These are phyloP conservation scores for Sporothrix phasma DNA, from an alignment of 2,329 filamentous ascomycete species.

Conservation along the genomic window DNA sequence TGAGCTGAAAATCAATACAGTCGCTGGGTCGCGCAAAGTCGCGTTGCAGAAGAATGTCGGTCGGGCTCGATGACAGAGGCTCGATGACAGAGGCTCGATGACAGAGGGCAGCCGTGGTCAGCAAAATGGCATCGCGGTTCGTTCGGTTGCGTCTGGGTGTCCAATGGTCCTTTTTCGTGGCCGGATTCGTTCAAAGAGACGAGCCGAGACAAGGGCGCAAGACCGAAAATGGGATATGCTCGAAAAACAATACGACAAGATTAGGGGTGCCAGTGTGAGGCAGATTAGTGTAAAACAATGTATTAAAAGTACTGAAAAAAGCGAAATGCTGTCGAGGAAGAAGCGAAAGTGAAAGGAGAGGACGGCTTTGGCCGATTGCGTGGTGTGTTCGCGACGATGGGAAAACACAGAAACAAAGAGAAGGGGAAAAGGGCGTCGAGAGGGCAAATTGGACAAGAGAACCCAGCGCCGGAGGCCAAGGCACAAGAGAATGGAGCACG, in stretches of 20 bases:
- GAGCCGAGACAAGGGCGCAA: background rate
- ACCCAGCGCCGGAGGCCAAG: background rate
- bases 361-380: background rate
- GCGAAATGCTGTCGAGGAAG: background rate
- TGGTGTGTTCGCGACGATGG: background rate
- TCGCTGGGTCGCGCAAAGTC: background rate
- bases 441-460: background rate
- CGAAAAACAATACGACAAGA: background rate
- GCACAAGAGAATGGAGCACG: background rate
- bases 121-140: constrained; percentile 1
- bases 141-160: background rate
- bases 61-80: background rate
- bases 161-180: background rate
- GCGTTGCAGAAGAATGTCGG: background rate
- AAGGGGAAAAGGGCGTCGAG: background rate
- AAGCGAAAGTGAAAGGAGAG: background rate
- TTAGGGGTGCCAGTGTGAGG: background rate
- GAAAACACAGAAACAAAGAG: background rate
- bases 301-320: background rate
- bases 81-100: background rate
- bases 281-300: background rate
- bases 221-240: background rate
- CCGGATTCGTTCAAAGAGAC: background rate
- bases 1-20: background rate
- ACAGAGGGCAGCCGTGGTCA: background rate